Percentiles rank a stretch among this genome's conserved stretches.
Evolutionary conservation across 176 grass and related monocot genomes (phyloP).

Genomic region (Rhynchospora pubera): DNA sequence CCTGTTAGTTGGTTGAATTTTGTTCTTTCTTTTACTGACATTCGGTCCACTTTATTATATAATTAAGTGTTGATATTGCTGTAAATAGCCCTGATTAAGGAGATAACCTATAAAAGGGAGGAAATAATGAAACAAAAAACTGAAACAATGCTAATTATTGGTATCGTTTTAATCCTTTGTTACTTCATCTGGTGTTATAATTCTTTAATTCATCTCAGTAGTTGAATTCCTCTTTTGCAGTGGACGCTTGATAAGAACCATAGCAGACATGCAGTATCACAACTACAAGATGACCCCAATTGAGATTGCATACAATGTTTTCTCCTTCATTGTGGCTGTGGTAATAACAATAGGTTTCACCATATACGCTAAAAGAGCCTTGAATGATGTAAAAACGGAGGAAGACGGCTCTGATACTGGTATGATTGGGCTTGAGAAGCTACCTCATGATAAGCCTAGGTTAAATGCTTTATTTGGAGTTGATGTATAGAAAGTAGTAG

Average conservation of each 20-base stretch:
- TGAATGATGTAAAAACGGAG: conserved; percentile 41
- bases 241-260: conserved; percentile 60
- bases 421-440: conserved; percentile 25
- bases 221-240: conserved; percentile 29
- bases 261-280: conserved; percentile 61
- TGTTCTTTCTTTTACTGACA: too few relatives aligned
- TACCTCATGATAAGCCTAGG: conserved; percentile 34
- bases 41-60: too few relatives aligned
- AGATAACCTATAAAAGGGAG: not conserved
- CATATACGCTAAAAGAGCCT: conserved; percentile 59
- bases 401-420: conserved; percentile 2
- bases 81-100: not conserved
- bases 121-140: not conserved
- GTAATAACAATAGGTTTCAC: conserved; percentile 56
- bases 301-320: conserved; percentile 74
- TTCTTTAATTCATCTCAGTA: not conserved
- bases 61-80: not conserved
- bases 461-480: conserved; percentile 19
- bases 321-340: conserved; percentile 47
- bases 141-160: not conserved
- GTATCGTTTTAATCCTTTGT: not conserved
- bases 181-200: not conserved
- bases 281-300: conserved; percentile 64
- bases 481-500: conserved; percentile 33
- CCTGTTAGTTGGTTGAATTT: not conserved